phyloP scores from a whole-genome alignment of 768 basidiomycete species.

The Mycena rebaudengoi region DNA sequence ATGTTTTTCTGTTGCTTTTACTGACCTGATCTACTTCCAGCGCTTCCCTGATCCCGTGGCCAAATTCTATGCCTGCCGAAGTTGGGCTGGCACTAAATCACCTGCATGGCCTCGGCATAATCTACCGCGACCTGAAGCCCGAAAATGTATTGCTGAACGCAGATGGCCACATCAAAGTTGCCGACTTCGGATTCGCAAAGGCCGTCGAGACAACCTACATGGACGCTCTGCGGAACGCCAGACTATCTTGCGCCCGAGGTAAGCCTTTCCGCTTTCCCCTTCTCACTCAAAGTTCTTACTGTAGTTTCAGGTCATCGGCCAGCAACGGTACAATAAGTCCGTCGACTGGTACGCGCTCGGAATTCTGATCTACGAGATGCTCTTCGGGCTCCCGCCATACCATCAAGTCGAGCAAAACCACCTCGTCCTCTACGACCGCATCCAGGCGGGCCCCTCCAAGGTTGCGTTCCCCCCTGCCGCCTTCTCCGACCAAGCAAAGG shows the following conservation, averaged over 20 bases:
- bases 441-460: conserved; percentile 68
- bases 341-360: conserved; percentile 99
- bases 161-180: conserved; percentile 97
- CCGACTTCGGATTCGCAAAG: conserved; percentile 98
- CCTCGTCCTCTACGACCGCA: conserved; percentile 90
- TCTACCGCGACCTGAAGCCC: conserved; percentile 97
- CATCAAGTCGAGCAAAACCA: conserved; percentile 89
- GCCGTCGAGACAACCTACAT: conserved; percentile 85
- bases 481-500: conserved; percentile 78
- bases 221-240: conserved; percentile 95
- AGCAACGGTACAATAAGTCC: conserved; percentile 91
- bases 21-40: conserved; percentile 50
- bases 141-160: conserved; percentile 93
- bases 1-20: conserved; percentile 19
- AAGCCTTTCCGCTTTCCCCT: conserved; percentile 20
- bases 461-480: conserved; percentile 58
- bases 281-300: not conserved
- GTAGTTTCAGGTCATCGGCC: conserved; percentile 68
- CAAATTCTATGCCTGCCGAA: conserved; percentile 96
- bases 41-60: conserved; percentile 97
- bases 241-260: conserved; percentile 98
- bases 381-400: conserved; percentile 95
- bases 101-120: conserved; percentile 86
- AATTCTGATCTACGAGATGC: conserved; percentile 97
- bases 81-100: conserved; percentile 93